Conservation (phyloP, 805 yeast genomes). For the Ogataea degrootiae region DNA sequence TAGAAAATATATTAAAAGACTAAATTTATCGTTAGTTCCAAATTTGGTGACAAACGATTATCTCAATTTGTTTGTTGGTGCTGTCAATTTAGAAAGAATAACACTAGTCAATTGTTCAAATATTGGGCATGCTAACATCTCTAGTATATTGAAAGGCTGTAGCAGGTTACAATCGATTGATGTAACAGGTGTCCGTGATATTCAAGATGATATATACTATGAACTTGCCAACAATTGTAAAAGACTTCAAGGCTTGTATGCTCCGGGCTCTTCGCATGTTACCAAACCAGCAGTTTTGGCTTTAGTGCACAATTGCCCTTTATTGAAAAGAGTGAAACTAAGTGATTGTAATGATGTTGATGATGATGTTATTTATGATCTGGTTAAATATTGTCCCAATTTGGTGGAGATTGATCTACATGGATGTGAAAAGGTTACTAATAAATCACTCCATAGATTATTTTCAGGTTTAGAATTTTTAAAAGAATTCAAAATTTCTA, state of each 20-base stretch:
- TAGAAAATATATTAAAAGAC: constrained; percentile 64
- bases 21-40: constrained; percentile 75
- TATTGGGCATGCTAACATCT: constrained; percentile 56
- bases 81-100: constrained; percentile 76
- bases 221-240: constrained; percentile 69
- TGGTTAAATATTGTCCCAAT: constrained; percentile 69
- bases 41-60: constrained; percentile 60
- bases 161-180: constrained; percentile 78
- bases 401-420: constrained; percentile 89
- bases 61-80: constrained; percentile 56
- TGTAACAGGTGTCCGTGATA: constrained; percentile 68
- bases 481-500: constrained; percentile 80
- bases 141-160: constrained; percentile 59
- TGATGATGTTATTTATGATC: constrained; percentile 53
- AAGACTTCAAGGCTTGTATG: constrained; percentile 83
- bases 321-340: constrained; percentile 77
- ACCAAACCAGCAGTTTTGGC: constrained; percentile 57
- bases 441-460: constrained; percentile 51
- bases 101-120: constrained; percentile 77
- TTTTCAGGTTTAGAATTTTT: constrained; percentile 63
- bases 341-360: constrained; percentile 65
- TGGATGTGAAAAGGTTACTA: constrained; percentile 69
- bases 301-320: constrained; percentile 59
- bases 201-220: constrained; percentile 64
- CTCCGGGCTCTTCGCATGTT: constrained; percentile 76